Evolutionary conservation across 352 stramenopile species (phyloP).

Genomic region (Pythium scleroteichum): DNA sequence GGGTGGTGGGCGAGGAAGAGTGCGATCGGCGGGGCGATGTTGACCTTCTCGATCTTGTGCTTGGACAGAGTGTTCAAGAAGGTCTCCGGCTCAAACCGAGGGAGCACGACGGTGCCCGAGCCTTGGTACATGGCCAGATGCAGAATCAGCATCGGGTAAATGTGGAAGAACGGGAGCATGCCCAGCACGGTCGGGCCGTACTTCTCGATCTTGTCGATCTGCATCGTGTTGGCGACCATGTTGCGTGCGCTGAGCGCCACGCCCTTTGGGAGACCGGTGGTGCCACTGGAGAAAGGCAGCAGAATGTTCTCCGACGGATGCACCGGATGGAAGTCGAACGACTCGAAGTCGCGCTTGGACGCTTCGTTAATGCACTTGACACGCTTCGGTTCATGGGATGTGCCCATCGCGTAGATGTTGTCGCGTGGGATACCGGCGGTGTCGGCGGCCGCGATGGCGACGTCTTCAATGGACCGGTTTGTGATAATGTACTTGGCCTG

Average conservation of each 20-base stretch:
- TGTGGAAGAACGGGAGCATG: constrained; percentile 95
- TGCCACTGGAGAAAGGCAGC: constrained; percentile 94
- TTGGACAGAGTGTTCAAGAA: constrained; percentile 82
- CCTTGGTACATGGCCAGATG: constrained; percentile 84
- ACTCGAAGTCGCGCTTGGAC: constrained; percentile 35
- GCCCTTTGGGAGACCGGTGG: constrained; percentile 89
- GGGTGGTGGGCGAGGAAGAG: constrained; percentile 88
- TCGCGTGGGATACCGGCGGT: constrained; percentile 32
- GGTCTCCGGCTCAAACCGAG: constrained; percentile 85
- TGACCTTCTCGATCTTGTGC: constrained; percentile 48
- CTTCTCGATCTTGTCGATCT: constrained; percentile 71
- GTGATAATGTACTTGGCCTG: constrained; percentile 61
- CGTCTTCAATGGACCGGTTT: constrained; percentile 47
- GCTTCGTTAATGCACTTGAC: constrained; percentile 55
- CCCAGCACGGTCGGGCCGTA: constrained; percentile 48
- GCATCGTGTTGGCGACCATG: constrained; percentile 88
- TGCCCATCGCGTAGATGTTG: constrained; percentile 54
- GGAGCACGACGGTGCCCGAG: constrained; percentile 83
- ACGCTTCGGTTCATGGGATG: constrained; percentile 15
- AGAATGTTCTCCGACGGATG: constrained; percentile 52
- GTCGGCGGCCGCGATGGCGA: constrained; percentile 44
- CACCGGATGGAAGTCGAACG: constrained; percentile 51
- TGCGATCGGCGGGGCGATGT: constrained; percentile 89
- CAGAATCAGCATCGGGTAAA: constrained; percentile 89
- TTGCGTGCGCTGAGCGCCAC: constrained; percentile 85